phyloP scores from a whole-genome alignment of 2,329 filamentous ascomycete genomes.

The Purpureocillium lavendulum region DNA sequence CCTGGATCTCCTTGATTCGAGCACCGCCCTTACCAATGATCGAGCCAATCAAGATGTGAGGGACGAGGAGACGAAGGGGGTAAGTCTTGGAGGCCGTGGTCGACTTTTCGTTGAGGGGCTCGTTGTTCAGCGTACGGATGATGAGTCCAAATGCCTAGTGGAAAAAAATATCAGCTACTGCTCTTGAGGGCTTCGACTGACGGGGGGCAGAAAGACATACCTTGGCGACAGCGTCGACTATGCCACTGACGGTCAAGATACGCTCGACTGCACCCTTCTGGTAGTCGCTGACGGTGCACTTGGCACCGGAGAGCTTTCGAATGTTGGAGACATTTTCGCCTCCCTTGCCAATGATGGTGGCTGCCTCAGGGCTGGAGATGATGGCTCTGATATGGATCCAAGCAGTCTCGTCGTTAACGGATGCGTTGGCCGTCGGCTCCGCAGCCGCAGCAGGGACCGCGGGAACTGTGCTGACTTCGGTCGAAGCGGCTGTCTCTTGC shows the following conservation, averaged over 20 bases:
- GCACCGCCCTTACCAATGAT: conserved; percentile 97
- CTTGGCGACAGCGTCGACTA: conserved; percentile 95
- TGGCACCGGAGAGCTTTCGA: conserved; percentile 86
- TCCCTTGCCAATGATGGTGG: conserved; percentile 96
- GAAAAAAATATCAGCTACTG: too few relatives aligned
- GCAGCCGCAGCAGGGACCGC: conserved; percentile 20
- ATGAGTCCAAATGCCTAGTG: conserved; percentile 87
- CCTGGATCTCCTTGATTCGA: conserved; percentile 95
- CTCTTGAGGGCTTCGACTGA: too few relatives aligned
- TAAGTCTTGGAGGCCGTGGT: conserved; percentile 96
- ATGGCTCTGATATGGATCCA: conserved; percentile 98
- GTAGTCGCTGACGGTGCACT: conserved; percentile 98
- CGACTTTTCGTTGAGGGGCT: conserved; percentile 79
- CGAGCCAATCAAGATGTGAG: conserved; percentile 93
- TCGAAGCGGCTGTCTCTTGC: conserved; percentile 15
- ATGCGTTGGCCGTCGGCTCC: conserved; percentile 31
- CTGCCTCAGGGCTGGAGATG: conserved; percentile 94
- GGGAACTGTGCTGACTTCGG: conserved; percentile 14
- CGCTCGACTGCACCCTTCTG: conserved; percentile 94
- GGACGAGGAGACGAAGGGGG: conserved; percentile 87
- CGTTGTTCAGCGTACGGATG: conserved; percentile 96
- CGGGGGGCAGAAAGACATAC: conserved; percentile 36
- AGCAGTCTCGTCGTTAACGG: conserved; percentile 75
- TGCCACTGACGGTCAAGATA: conserved; percentile 93
- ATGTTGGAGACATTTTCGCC: conserved; percentile 98